Percentiles rank a stretch among this genome's conserved stretches.
Conservation (phyloP, 2,329 filamentous ascomycete genomes). For the Hymenoscyphus albidus region DNA sequence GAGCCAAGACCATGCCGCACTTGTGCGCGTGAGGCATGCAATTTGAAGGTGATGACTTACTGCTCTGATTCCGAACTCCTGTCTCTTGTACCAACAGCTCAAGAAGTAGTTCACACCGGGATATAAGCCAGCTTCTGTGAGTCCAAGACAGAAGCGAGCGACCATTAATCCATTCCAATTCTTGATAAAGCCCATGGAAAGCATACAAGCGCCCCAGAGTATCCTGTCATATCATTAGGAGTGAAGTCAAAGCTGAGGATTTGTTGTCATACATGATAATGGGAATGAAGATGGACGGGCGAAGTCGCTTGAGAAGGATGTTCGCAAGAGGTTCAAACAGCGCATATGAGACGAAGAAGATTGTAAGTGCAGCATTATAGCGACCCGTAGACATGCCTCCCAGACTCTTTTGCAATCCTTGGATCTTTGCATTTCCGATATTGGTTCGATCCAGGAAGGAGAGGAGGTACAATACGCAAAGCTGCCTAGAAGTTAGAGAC, state of each 20-base stretch:
- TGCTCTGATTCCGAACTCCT: conserved; percentile 52
- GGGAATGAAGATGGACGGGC: conserved; percentile 72
- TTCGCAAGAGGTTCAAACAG: conserved; percentile 67
- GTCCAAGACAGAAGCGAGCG: conserved; percentile 62
- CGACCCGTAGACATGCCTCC: conserved; percentile 39
- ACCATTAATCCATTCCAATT: conserved; percentile 63
- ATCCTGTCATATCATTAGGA: conserved; percentile 24
- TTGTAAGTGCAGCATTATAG: conserved; percentile 70
- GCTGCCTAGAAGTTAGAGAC: conserved; percentile 24
- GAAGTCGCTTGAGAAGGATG: conserved; percentile 63
- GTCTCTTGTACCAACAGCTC: conserved; percentile 63
- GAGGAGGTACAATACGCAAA: conserved; percentile 66
- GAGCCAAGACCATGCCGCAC: neutral
- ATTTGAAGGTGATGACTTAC: conserved; percentile 39
- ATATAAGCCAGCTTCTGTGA: conserved; percentile 52
- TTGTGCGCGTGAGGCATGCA: too few species aligned
- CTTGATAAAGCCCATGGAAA: conserved; percentile 28
- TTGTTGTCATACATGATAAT: conserved; percentile 61
- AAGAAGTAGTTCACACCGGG: conserved; percentile 55
- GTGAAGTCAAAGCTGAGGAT: neutral
- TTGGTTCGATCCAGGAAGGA: conserved; percentile 70
- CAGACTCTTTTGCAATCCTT: conserved; percentile 48
- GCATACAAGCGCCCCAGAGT: conserved; percentile 41
- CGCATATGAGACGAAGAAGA: conserved; percentile 77
- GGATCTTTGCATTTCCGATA: conserved; percentile 66